Evolutionary conservation across 352 stramenopile species (phyloP).

Genomic region (Phytophthora litchii): DNA sequence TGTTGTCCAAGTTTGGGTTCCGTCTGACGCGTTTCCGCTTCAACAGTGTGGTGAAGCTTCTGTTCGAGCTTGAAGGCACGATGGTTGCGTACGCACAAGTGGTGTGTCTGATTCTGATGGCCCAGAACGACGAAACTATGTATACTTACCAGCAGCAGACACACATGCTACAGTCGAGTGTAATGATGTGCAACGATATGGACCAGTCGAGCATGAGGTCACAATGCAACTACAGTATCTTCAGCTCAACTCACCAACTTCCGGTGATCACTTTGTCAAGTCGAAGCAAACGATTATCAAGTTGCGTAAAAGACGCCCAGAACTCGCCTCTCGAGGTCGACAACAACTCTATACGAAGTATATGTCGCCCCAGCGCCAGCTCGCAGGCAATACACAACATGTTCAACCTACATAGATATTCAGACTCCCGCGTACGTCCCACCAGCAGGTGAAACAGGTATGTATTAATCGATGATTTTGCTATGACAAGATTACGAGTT

Average conservation of each 20-base stretch:
- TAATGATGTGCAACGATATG: conserved; percentile 25
- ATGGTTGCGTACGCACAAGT: conserved; percentile 52
- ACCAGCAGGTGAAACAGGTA: background rate
- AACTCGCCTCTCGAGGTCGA: background rate
- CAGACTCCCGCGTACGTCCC: conserved; percentile 3
- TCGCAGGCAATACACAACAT: conserved; percentile 28
- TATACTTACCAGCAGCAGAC: conserved; percentile 5
- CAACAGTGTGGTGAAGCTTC: conserved; percentile 62
- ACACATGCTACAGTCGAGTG: conserved; percentile 27
- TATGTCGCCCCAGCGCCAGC: conserved; percentile 16
- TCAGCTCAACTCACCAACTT: conserved; percentile 21
- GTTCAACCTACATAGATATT: conserved; percentile 26
- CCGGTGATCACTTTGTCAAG: no score
- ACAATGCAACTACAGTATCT: conserved; percentile 36
- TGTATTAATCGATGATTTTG: background rate
- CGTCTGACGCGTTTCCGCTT: conserved; percentile 62
- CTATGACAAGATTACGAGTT: background rate
- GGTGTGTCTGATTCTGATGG: conserved; percentile 41
- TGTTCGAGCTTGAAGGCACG: conserved; percentile 49
- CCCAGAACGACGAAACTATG: conserved; percentile 25
- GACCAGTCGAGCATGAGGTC: conserved; percentile 28
- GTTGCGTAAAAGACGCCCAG: no score
- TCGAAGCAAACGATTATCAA: no score
- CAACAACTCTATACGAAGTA: no score
- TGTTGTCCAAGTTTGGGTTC: conserved; percentile 51